These are phyloP conservation scores for Stentor roeselii DNA, from an alignment of 73 alveolate genomes.

Conservation along the genomic window DNA sequence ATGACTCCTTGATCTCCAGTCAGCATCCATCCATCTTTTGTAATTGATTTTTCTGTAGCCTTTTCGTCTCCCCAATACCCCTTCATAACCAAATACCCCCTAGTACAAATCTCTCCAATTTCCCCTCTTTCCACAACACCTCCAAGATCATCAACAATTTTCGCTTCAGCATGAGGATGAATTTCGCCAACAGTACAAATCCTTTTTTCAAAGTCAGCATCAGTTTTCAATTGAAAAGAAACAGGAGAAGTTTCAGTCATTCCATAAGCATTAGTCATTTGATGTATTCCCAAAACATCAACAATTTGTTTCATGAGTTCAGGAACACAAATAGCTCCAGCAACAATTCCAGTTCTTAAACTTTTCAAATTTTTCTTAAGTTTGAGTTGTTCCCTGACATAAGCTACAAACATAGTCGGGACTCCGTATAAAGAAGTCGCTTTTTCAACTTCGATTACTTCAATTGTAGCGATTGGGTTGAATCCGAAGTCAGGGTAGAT, in stretches of 20 bases:
- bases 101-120: constrained; percentile 56
- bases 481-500: constrained; percentile 74
- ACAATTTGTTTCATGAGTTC: constrained; percentile 36
- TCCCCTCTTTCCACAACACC: constrained; percentile 38
- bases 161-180: constrained; percentile 42
- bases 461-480: constrained; percentile 51
- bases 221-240: neutral
- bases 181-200: constrained; percentile 47
- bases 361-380: constrained; percentile 35
- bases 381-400: constrained; percentile 45
- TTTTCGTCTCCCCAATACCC: constrained; percentile 75
- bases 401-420: constrained; percentile 77
- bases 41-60: constrained; percentile 37
- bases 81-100: constrained; percentile 69
- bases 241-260: constrained; percentile 58
- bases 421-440: constrained; percentile 66
- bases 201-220: constrained; percentile 30
- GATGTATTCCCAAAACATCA: constrained; percentile 27
- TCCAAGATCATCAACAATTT: constrained; percentile 30
- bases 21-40: constrained; percentile 49
- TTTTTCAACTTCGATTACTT: constrained; percentile 48
- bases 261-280: constrained; percentile 41
- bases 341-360: constrained; percentile 64
- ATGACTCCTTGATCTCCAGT: constrained; percentile 75
- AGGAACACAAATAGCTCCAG: constrained; percentile 73